A percentile compares a stretch with the other conserved stretches of the same genome.
These are phyloP conservation scores for Deinandra increscens DNA, from an alignment of 129 eudicot genomes.

Conservation along the genomic window DNA sequence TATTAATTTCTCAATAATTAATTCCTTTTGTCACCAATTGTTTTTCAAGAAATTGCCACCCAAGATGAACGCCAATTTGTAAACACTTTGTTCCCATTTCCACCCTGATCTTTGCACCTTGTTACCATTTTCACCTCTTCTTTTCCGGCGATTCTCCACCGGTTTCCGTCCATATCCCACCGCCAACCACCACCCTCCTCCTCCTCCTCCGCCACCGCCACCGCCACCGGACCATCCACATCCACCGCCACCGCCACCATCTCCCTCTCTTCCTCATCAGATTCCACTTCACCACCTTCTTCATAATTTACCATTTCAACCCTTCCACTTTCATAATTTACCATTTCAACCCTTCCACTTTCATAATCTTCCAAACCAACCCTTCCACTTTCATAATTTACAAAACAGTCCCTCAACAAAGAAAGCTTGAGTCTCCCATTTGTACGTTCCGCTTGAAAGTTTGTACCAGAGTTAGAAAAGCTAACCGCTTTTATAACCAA, in stretches of 20 bases:
- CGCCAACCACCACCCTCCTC: slow-evolving; percentile 26
- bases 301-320: slow-evolving; percentile 12
- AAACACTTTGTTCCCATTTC: slow-evolving; percentile 52
- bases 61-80: slow-evolving; percentile 54
- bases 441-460: slow-evolving; percentile 58
- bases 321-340: slow-evolving; percentile 25
- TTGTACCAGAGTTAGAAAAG: slow-evolving; percentile 33
- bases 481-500: slow-evolving; percentile 61
- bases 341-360: slow-evolving; percentile 23
- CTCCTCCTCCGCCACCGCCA: slow-evolving; percentile 3
- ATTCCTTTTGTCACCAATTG: not conserved
- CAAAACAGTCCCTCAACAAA: slow-evolving; percentile 30
- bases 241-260: not conserved
- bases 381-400: slow-evolving; percentile 25
- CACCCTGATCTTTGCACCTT: slow-evolving; percentile 69
- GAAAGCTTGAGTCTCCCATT: slow-evolving; percentile 73
- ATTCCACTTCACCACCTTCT: slow-evolving; percentile 18
- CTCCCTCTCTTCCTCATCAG: not conserved
- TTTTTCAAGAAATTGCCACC: slow-evolving; percentile 64
- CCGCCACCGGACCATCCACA: not conserved
- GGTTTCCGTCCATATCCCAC: slow-evolving; percentile 42
- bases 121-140: slow-evolving; percentile 38
- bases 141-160: slow-evolving; percentile 33
- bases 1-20: slow-evolving; percentile 16
- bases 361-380: slow-evolving; percentile 10